Conservation (phyloP, 495 filamentous ascomycete species). For the Opeltia flavorubescens region DNA sequence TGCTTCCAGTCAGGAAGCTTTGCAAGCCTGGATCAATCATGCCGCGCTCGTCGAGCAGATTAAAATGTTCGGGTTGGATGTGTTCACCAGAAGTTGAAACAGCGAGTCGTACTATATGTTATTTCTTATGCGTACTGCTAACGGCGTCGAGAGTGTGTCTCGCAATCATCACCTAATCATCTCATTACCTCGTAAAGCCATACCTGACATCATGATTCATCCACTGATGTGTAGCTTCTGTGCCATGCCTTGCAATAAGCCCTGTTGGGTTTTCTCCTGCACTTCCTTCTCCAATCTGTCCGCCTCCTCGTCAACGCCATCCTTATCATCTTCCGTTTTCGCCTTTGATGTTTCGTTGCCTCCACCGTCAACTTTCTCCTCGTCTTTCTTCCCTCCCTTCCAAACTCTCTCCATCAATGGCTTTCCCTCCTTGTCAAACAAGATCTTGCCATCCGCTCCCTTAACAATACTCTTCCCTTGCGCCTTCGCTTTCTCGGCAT, state of each 20-base stretch:
- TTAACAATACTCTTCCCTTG: background rate
- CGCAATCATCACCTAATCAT: too few relatives aligned
- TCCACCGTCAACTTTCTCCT: background rate
- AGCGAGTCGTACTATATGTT: too few relatives aligned
- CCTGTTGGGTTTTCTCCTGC: background rate
- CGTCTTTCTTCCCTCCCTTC: background rate
- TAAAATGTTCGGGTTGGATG: too few relatives aligned
- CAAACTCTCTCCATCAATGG: background rate
- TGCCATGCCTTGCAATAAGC: background rate
- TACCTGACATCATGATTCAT: too few relatives aligned
- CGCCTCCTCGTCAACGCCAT: constrained; percentile 1
- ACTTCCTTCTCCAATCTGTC: constrained; percentile 6
- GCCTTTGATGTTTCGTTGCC: background rate
- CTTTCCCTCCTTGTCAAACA: background rate
- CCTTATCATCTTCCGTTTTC: constrained; percentile 10
- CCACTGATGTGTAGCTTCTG: background rate
- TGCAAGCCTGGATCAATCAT: too few relatives aligned
- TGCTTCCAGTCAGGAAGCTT: too few relatives aligned
- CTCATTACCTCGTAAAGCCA: too few relatives aligned
- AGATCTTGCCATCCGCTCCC: constrained; percentile 4
- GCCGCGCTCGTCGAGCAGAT: too few relatives aligned
- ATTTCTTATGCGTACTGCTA: too few relatives aligned
- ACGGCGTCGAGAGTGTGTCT: too few relatives aligned
- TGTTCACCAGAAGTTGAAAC: too few relatives aligned
- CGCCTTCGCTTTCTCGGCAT: constrained; percentile 29